phyloP scores from a whole-genome alignment of 176 grass and related monocot species.

The Rhynchospora pubera region DNA sequence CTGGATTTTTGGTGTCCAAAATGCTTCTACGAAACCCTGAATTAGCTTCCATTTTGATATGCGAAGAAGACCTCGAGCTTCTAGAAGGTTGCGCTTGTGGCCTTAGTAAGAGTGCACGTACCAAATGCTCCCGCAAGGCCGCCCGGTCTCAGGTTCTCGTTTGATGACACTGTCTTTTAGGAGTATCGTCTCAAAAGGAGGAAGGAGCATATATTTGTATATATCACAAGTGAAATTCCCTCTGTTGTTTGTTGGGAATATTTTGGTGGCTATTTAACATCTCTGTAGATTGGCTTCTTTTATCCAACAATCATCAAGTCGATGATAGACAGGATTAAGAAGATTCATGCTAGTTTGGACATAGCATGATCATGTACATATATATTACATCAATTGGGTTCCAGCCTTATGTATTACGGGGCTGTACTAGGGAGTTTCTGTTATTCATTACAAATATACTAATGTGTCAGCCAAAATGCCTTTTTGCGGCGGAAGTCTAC shows the following conservation, averaged over 20 bases:
- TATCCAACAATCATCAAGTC: background rate
- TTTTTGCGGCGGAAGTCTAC: background rate
- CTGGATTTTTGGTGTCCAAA: constrained; percentile 82
- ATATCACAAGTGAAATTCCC: background rate
- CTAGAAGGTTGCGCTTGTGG: constrained; percentile 88
- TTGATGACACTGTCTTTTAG: constrained; percentile 29
- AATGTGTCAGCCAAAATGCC: background rate
- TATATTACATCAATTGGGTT: background rate
- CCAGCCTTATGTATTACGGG: background rate
- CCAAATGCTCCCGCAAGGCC: constrained; percentile 76
- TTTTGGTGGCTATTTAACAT: background rate
- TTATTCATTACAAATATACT: background rate
- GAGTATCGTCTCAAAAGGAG: background rate
- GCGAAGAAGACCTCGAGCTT: constrained; percentile 91
- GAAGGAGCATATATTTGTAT: constrained; percentile 10
- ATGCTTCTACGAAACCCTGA: constrained; percentile 74
- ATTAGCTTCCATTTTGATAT: constrained; percentile 60
- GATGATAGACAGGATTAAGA: constrained; percentile 1
- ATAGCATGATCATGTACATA: background rate
- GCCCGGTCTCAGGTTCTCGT: constrained; percentile 82
- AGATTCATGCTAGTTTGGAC: background rate
- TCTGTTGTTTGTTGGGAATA: background rate
- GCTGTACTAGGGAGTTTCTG: background rate
- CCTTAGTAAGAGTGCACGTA: constrained; percentile 66
- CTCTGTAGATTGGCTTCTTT: background rate